Base-by-base conservation (phyloP, 371 early-diverging fungal species). In the Syncephalastrum contaminatum region DNA sequence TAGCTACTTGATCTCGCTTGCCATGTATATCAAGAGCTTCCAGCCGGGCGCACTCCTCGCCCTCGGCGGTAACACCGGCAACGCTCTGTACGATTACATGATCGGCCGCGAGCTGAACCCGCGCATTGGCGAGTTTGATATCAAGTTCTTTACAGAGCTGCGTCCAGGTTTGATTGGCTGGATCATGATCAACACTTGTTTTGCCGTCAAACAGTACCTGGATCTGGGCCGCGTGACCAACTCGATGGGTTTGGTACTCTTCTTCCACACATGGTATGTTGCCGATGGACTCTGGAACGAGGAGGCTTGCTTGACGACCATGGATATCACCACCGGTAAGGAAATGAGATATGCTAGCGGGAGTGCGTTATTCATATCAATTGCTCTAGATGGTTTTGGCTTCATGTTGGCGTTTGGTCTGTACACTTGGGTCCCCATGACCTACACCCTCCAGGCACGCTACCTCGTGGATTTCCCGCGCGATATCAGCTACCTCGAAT, bases 121-220 rank as follows among this genome's bases (percentile, higher is more conserved):
- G 57, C 87, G 94, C 43, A 72, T 89, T 52, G 84, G 84, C 25
- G 62, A 72, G n/a, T 87, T 96, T 53, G 96, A 97, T 64, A 80
- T 96, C 75, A 97, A 97, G 78, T 91, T 88, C 66, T 90, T 96
- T 59, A 86, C 88, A 50, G 96, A 96, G 78, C 85, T 96, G 53
- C 85, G 98, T 42, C 93, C 95, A 40, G 95, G 95, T 4, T 70
- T 95, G 53, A 84, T 95, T 62, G 92, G 91, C 47, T 92, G 92
- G 94, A 49, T 87, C 43, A 48, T 92, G 20, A 57, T 94, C 56
- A 84, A 95, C 75, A 67, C 86, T 43, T 84, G 89, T 60, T 80
- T 88, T 70, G 85, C 91, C 42, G 83, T 85, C 60, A 86, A 89
- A 59, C 96, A 97, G 68, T 90, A 88, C 63, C 57, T 63, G 45